phyloP scores from a whole-genome alignment of 306 rosid genomes.

The Quercus aquifolioides region DNA sequence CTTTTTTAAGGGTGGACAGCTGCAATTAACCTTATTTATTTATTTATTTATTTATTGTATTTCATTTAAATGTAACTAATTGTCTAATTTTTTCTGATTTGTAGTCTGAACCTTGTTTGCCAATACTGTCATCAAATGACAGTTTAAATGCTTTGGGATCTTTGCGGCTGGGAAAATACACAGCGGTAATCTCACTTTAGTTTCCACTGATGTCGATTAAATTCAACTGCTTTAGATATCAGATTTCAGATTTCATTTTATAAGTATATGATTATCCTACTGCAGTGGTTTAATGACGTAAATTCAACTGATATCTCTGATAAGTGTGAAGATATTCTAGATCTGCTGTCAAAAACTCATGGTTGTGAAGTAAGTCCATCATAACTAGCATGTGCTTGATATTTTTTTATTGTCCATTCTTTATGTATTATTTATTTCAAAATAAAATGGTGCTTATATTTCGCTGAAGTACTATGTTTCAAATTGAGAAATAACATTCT shows the following conservation, averaged over 20 bases:
- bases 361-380: constrained; percentile 78
- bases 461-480: constrained; percentile 16
- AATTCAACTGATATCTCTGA: constrained; percentile 72
- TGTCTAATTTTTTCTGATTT: constrained; percentile 13
- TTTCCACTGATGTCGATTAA: neutral
- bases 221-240: constrained; percentile 12
- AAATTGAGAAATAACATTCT: constrained; percentile 1
- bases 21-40: neutral
- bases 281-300: constrained; percentile 93
- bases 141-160: constrained; percentile 58
- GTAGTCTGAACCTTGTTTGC: constrained; percentile 80
- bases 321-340: constrained; percentile 77
- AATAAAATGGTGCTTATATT: neutral
- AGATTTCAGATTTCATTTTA: constrained; percentile 16
- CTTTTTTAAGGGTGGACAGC: no score
- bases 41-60: neutral
- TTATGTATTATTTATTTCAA: neutral
- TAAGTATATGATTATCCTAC: constrained; percentile 20
- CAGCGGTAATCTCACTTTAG: constrained; percentile 45
- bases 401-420: constrained; percentile 11
- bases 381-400: neutral
- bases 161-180: constrained; percentile 72
- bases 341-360: constrained; percentile 49
- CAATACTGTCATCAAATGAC: constrained; percentile 52
- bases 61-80: constrained; percentile 27